phyloP scores from a whole-genome alignment of 352 stramenopile genomes.

The Phytopythium aichiense region DNA sequence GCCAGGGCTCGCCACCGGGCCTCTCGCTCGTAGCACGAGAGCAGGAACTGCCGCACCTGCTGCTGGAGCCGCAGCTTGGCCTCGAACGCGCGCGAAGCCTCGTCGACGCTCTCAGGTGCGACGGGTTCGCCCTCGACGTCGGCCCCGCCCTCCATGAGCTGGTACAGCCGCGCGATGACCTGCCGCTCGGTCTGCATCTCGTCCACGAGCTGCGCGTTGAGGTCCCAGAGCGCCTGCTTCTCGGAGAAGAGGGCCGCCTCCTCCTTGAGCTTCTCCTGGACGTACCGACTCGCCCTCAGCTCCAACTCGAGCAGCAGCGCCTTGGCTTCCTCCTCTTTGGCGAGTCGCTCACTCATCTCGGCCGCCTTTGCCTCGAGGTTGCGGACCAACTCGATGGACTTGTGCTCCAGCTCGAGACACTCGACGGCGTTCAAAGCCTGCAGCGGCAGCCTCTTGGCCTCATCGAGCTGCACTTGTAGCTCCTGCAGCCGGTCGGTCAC shows the following conservation, averaged over 20 bases:
- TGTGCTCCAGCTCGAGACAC: slow-evolving; percentile 27
- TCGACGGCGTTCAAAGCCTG: slow-evolving; percentile 57
- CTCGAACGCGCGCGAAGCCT: slow-evolving; percentile 30
- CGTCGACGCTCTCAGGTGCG: not conserved
- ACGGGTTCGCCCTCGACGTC: not conserved
- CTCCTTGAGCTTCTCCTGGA: slow-evolving; percentile 41
- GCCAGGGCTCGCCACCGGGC: slow-evolving; percentile 51
- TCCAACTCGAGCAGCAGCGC: slow-evolving; percentile 43
- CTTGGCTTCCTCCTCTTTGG: slow-evolving; percentile 38
- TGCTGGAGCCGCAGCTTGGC: slow-evolving; percentile 45
- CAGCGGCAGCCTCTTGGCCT: slow-evolving; percentile 35
- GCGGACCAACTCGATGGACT: slow-evolving; percentile 19
- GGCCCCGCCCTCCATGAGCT: slow-evolving; percentile 20
- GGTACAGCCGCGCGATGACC: slow-evolving; percentile 38
- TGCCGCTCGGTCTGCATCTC: slow-evolving; percentile 35
- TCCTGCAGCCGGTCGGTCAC: slow-evolving; percentile 41
- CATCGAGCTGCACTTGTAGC: slow-evolving; percentile 34
- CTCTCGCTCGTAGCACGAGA: slow-evolving; percentile 68
- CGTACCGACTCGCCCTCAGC: slow-evolving; percentile 37
- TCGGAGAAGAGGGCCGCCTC: slow-evolving; percentile 50
- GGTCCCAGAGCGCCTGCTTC: slow-evolving; percentile 62
- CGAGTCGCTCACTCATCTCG: slow-evolving; percentile 18
- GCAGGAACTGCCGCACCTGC: slow-evolving; percentile 44
- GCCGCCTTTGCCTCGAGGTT: slow-evolving; percentile 19
- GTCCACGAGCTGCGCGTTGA: slow-evolving; percentile 32